Conservation (phyloP, 352 stramenopile genomes). For the Aphanomyces cochlioides region DNA sequence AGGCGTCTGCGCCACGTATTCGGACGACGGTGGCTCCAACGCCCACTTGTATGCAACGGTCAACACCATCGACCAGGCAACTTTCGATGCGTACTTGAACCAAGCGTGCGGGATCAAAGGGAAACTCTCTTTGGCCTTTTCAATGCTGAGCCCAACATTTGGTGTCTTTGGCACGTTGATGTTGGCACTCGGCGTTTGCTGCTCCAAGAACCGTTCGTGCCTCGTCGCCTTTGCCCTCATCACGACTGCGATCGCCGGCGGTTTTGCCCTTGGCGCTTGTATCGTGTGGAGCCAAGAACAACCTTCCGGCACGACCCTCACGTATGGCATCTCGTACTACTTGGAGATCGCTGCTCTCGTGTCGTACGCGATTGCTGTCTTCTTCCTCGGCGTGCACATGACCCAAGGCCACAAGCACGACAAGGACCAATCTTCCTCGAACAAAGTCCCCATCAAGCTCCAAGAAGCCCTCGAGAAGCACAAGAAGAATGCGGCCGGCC, state of each 20-base stretch:
- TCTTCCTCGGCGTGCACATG: conserved; percentile 28
- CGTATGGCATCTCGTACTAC: conserved; percentile 23
- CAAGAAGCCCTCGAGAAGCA: conserved; percentile 26
- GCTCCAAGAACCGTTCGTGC: conserved; percentile 18
- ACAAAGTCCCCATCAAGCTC: conserved; percentile 2
- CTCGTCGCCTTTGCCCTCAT: conserved; percentile 14
- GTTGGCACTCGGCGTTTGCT: conserved; percentile 17
- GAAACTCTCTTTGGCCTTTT: conserved; percentile 23
- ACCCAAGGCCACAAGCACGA: conserved; percentile 2
- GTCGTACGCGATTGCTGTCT: conserved; percentile 13
- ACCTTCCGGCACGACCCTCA: background rate
- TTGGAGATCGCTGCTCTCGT: conserved; percentile 23
- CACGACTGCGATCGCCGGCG: conserved; percentile 6
- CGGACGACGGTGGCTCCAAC: conserved; percentile 1
- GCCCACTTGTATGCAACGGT: conserved; percentile 8
- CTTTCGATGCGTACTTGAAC: conserved; percentile 16
- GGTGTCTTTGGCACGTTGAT: conserved; percentile 9
- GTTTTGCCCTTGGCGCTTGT: conserved; percentile 1
- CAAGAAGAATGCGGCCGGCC: conserved; percentile 9
- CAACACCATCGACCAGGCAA: conserved; percentile 1
- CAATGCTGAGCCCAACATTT: conserved; percentile 28
- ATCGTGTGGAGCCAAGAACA: conserved; percentile 25
- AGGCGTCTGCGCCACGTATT: conserved; percentile 20
- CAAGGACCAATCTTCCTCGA: background rate
- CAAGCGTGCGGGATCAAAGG: conserved; percentile 22